These are phyloP conservation scores for Diaporthe longicolla DNA, from an alignment of 2,329 filamentous ascomycete genomes.

Conservation along the genomic window DNA sequence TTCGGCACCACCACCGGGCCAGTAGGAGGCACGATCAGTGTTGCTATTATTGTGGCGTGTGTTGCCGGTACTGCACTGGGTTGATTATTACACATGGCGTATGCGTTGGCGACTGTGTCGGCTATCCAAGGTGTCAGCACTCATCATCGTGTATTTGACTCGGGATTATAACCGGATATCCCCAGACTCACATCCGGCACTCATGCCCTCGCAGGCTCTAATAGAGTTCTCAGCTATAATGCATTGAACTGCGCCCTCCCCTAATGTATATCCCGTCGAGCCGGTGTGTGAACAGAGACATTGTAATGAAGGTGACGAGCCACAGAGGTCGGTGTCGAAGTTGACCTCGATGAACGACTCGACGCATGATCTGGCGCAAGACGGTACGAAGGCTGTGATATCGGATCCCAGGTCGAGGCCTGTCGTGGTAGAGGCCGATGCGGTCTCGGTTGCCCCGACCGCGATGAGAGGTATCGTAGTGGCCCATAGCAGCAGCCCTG, in stretches of 20 bases:
- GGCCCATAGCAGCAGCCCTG: constrained; percentile 40
- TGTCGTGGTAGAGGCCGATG: constrained; percentile 47
- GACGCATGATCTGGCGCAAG: constrained; percentile 74
- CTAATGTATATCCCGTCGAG: constrained; percentile 74
- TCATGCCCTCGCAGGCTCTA: constrained; percentile 65
- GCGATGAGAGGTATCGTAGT: constrained; percentile 42
- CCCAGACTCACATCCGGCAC: constrained; percentile 55
- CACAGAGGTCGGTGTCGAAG: constrained; percentile 66
- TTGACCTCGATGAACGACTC: constrained; percentile 73
- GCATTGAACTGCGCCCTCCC: constrained; percentile 80
- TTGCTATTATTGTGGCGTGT: constrained; percentile 71
- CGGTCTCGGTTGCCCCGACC: constrained; percentile 51
- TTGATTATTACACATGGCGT: constrained; percentile 70
- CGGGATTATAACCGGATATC: not conserved
- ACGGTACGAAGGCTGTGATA: constrained; percentile 63
- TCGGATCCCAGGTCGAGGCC: constrained; percentile 53
- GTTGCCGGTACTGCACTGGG: constrained; percentile 68
- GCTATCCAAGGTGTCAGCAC: constrained; percentile 50
- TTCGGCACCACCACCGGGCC: constrained; percentile 52
- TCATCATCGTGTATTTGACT: constrained; percentile 7
- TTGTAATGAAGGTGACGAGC: constrained; percentile 64
- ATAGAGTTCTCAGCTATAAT: constrained; percentile 66
- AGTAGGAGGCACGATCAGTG: constrained; percentile 60
- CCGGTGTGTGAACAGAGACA: constrained; percentile 76
- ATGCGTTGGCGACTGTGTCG: constrained; percentile 62